Evolutionary conservation across 2,329 filamentous ascomycete species (phyloP), one percentile per base, ranked within the genome.

Genomic region (Colletotrichum melonis): DNA sequence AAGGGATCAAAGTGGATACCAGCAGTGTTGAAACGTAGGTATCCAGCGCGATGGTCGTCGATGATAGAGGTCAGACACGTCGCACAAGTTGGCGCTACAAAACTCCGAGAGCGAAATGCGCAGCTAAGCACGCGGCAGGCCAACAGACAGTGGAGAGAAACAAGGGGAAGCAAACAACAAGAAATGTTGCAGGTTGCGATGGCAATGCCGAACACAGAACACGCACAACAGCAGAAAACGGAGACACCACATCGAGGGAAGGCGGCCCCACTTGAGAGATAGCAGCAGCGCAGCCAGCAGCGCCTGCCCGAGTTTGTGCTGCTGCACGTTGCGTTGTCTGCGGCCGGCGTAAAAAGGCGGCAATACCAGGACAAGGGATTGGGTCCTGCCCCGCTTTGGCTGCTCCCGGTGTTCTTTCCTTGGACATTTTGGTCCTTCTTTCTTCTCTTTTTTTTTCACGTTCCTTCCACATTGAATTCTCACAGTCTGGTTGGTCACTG

Each of bases 381-480:
- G 22, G 57, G 32, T 8, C 5, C 14, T 6, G 14, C n/a, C 24
- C 57, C 60, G 22, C 60, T 52, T 63, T 32, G 11, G 19, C 11
- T n/a, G 5, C 35, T 16, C 9, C 30, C 16, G 30, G 26, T n/a
- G 5, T 30, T 46, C 42, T 24, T 55, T 16, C 16, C 22, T 57
- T 46, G 52, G 16, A 22, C 19, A 16, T 32, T 35, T 58, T 35
- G 11, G 16, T 63, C 22, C 24, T 82, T 76, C 65, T 80, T 78
- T 52, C 30, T 24, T 32, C 54, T 1, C 59, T n/a, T 6, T 6
- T n/a, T 30, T 26, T 49, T 30, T 49, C 8, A 28, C 7, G 7
- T 56, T 24, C 57, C 35, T 55, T 55, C 60, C 56, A 16, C n/a
- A 26, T 42, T 42, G 38, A 19, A 42, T 16, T 26, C 57, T 38